Evolutionary conservation across 1,284 basidiomycete species (phyloP).

Genomic region (Tremellales sp.): DNA sequence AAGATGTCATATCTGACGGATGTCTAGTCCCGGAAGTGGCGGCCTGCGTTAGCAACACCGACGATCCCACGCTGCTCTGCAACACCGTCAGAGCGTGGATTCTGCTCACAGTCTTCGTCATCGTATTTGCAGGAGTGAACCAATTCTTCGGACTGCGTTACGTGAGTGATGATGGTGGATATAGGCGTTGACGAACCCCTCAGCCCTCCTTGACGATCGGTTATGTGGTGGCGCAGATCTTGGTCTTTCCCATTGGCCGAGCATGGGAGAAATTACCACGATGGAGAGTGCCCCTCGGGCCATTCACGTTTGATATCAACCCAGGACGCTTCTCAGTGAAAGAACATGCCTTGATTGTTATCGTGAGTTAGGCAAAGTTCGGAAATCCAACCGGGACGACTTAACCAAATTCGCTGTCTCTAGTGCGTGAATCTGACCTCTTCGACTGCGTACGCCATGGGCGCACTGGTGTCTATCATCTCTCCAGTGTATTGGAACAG

Average conservation of each 20-base stretch:
- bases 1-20: neutral
- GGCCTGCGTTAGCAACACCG: slow-evolving; percentile 30
- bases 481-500: slow-evolving; percentile 46
- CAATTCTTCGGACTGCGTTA: slow-evolving; percentile 46
- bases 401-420: neutral
- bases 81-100: slow-evolving; percentile 26
- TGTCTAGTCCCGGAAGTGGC: slow-evolving; percentile 24
- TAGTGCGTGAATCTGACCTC: slow-evolving; percentile 44
- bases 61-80: slow-evolving; percentile 21
- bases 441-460: slow-evolving; percentile 46
- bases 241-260: slow-evolving; percentile 24
- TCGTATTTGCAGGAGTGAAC: slow-evolving; percentile 64
- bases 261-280: slow-evolving; percentile 19
- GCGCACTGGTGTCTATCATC: slow-evolving; percentile 41
- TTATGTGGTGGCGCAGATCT: slow-evolving; percentile 28
- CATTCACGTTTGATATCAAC: slow-evolving; percentile 16
- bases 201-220: slow-evolving; percentile 28
- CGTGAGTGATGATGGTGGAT: slow-evolving; percentile 7
- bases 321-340: slow-evolving; percentile 52
- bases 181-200: neutral
- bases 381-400: neutral
- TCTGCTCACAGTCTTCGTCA: slow-evolving; percentile 45
- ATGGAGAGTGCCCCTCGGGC: slow-evolving; percentile 17
- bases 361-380: slow-evolving; percentile 7
- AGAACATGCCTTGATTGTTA: slow-evolving; percentile 21